Conservation (phyloP, 768 basidiomycete genomes). For the Lactifluus hygrophoroides region DNA sequence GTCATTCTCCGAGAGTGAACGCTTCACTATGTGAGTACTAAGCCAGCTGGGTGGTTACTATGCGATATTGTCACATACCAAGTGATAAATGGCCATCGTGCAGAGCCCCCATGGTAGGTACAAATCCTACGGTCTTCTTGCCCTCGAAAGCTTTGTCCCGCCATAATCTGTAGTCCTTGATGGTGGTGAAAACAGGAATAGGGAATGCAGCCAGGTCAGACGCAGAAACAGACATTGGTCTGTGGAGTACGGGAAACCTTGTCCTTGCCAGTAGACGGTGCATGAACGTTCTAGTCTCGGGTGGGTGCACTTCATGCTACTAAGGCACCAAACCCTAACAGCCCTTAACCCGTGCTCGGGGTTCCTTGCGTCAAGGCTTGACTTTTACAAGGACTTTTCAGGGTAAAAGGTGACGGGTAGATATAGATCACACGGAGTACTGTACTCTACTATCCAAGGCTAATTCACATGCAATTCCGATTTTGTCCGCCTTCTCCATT, state of each 20-base stretch:
- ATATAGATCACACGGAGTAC: too few relatives aligned
- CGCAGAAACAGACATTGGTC: background rate
- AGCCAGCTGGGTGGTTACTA: background rate
- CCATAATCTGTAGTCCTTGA: conserved; percentile 66
- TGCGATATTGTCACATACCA: conserved; percentile 41
- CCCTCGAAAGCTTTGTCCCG: conserved; percentile 49
- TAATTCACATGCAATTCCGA: conserved; percentile 4
- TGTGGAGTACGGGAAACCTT: background rate
- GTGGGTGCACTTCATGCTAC: too few relatives aligned
- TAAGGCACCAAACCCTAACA: background rate
- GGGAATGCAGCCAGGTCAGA: conserved; percentile 24
- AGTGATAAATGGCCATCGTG: conserved; percentile 91
- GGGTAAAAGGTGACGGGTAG: too few relatives aligned
- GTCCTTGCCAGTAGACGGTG: background rate
- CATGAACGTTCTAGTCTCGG: too few relatives aligned
- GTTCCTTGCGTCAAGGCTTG: too few relatives aligned
- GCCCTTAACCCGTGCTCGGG: background rate
- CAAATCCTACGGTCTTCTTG: conserved; percentile 73
- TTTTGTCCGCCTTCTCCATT: conserved; percentile 41
- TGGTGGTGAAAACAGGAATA: conserved; percentile 48
- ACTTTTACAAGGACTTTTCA: too few relatives aligned
- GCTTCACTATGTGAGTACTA: conserved; percentile 45
- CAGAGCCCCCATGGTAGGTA: conserved; percentile 97
- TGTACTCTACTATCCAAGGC: background rate
- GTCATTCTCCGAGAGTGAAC: conserved; percentile 70